Conservation (phyloP, 2,329 filamentous ascomycete genomes). For the Parascedosporium putredinis region DNA sequence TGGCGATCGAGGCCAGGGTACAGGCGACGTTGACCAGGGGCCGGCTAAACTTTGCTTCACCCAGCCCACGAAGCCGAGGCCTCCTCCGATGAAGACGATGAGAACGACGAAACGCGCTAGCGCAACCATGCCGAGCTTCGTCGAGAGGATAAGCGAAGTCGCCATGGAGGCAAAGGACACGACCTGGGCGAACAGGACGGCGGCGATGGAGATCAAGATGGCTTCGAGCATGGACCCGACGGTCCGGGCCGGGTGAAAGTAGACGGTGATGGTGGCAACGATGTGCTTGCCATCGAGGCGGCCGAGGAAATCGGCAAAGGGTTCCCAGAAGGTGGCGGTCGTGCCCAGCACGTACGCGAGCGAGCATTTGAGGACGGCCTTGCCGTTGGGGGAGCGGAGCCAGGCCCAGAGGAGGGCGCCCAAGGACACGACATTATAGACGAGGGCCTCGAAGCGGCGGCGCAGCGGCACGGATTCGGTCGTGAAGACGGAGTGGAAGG, state of each 20-base stretch:
- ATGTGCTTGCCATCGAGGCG: conserved; percentile 87
- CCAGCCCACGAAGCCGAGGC: conserved; percentile 81
- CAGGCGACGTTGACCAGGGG: conserved; percentile 76
- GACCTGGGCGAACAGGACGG: conserved; percentile 60
- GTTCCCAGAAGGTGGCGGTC: conserved; percentile 71
- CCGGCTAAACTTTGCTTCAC: conserved; percentile 67
- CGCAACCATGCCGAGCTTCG: conserved; percentile 51
- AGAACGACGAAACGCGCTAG: conserved; percentile 73
- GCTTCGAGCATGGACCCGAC: conserved; percentile 86
- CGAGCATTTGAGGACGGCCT: conserved; percentile 80
- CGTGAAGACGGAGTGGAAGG: conserved; percentile 23
- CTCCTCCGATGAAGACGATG: conserved; percentile 74
- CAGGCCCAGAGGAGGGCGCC: conserved; percentile 43
- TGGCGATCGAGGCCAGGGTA: conserved; percentile 76
- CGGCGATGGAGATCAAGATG: conserved; percentile 62
- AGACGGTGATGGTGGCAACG: conserved; percentile 86
- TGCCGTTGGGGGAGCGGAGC: conserved; percentile 60
- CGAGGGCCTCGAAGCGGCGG: conserved; percentile 23
- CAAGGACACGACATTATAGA: conserved; percentile 26
- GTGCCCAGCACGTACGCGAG: conserved; percentile 81
- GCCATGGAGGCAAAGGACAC: conserved; percentile 79
- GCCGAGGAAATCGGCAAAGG: conserved; percentile 63
- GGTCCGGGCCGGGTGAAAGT: conserved; percentile 83
- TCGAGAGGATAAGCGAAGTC: conserved; percentile 70
- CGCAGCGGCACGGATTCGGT: conserved; percentile 20